These are phyloP conservation scores for Isoetes taiwanensis DNA, from an alignment of 75 land plant species.

Conservation along the genomic window DNA sequence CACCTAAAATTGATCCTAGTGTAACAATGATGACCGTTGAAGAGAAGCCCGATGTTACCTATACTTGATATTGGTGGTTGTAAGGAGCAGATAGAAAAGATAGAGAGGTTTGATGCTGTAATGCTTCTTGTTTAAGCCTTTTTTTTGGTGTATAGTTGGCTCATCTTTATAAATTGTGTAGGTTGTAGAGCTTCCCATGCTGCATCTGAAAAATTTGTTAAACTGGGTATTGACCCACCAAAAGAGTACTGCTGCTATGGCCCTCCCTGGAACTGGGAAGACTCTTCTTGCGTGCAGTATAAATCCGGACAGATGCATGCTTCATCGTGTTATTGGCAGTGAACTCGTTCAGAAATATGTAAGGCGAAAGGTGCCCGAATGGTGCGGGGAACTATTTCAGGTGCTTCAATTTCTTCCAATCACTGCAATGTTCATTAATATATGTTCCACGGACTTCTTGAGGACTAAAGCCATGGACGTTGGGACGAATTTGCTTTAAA, in stretches of 20 bases:
- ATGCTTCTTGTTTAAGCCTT: background rate
- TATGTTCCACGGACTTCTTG: background rate
- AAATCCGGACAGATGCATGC: conserved; percentile 98
- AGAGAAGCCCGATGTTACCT: conserved; percentile 98
- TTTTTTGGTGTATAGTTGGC: background rate
- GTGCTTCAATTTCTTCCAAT: conserved; percentile 15
- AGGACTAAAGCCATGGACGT: background rate
- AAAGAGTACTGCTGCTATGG: conserved; percentile 90
- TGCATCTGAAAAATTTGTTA: conserved; percentile 97
- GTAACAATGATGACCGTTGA: conserved; percentile 99
- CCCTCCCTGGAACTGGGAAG: conserved; percentile 97
- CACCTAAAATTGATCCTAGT: conserved; percentile 98
- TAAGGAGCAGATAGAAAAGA: conserved; percentile 95
- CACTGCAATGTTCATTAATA: background rate
- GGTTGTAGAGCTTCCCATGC: conserved; percentile 98
- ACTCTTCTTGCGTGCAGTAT: conserved; percentile 92
- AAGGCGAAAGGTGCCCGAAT: conserved; percentile 97
- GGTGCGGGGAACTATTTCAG: conserved; percentile 98
- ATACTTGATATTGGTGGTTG: conserved; percentile 99
- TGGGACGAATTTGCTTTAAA: background rate
- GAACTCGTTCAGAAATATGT: conserved; percentile 99
- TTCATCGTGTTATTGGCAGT: conserved; percentile 99
- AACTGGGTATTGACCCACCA: conserved; percentile 97
- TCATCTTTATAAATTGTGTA: conserved; percentile 1
- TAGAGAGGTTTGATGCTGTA: conserved; percentile 50